Base-by-base conservation (phyloP, 176 grass and related monocot species). In the Eleusine coracana region DNA sequence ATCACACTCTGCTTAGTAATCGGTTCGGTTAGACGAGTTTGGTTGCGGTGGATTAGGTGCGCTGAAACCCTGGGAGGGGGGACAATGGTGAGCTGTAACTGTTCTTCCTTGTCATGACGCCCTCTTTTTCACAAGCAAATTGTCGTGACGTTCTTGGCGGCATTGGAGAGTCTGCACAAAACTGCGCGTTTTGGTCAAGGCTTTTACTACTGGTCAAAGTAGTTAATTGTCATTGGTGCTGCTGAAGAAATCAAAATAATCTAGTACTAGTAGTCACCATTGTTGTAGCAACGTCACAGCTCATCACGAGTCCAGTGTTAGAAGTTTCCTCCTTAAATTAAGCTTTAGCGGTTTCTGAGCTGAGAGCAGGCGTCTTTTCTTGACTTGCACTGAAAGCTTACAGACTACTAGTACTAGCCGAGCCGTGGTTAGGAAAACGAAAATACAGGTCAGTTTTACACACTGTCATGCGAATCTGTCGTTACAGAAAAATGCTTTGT, bases 251-350 rank as follows among this genome's bases (percentile, higher is more conserved):
- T 1, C 6, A 28, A 75, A 44, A 46, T 38, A 76, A 56, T 59
- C 21, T 8, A 11, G 44, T 10, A 56, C 54, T 34, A 56, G 52
- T 55, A 55, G 18, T 56, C 18, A 21, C 18, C 17, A 20, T 16
- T 55, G 17, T 20, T 52, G 52, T 1, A 6, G 11, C 48, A 18
- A 51, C 3, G 50, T 46, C 16, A 70, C 74, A 64, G 56, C 56
- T 73, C 42, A 28, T 55, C 52, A 20, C 21, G 29, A 73, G 44
- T 31, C 49, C 34, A 68, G 59, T 68, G 60, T 56, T 86, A 68
- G 84, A 86, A 86, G 70, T 70, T 81, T 75, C 77, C 74, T 81
- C 61, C 38, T 68, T 58, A 71, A 23, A 58, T 44, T 69, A 71
- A 69, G 74, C 11, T 18, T 61, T 16, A 27, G 31, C 17, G 34